Base-by-base conservation (phyloP, 179 eudicot species). In the Camellia oleifera region DNA sequence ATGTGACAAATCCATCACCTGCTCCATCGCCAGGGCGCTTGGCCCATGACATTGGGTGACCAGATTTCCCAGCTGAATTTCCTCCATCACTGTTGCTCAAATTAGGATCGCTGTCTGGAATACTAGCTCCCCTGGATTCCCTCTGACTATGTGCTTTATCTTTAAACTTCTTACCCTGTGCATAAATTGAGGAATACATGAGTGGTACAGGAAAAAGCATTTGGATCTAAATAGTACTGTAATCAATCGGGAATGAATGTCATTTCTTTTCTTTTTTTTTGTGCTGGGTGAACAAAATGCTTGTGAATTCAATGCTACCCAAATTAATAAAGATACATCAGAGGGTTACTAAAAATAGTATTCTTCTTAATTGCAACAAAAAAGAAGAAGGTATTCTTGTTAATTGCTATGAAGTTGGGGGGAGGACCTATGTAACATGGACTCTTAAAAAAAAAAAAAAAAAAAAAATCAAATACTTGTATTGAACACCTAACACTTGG, bases 1-100 rank as follows among this genome's bases (percentile, higher is more conserved):
- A 95, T 40, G 96, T 92, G 48, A 95, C 99, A 85, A 95, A 95
- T 23, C 97, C 95, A 84, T 95, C 99, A 42, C 99, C 99, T 72
- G 99, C 99, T 77, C 98, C 99, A 81, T 94, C 97, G 79, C 82
- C 80, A 66, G 92, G 89, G 17, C 90, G 94, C 88, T 90, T 94
- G 46, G 92, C 89, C 85, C 90, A 93, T 42, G 93, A 77, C 60
- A 90, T 78, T 62, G 91, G 90, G 72, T 76, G 79, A 83, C 92
- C 95, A 11, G 92, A 82, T 85, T 85, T 91, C 65, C 87, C 94
- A 68, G 86, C 88, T 67, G 86, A 90, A 48, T 32, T 32, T 32
- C 92, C 98, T 48, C 92, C 94, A 78, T 94, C 99, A 82, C 97
- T 90, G 74, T 95, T 98, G 69, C 98, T 94, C 15, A 95, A 85